Conservation (phyloP, 805 yeast species). For the Starmera pachycereana region DNA sequence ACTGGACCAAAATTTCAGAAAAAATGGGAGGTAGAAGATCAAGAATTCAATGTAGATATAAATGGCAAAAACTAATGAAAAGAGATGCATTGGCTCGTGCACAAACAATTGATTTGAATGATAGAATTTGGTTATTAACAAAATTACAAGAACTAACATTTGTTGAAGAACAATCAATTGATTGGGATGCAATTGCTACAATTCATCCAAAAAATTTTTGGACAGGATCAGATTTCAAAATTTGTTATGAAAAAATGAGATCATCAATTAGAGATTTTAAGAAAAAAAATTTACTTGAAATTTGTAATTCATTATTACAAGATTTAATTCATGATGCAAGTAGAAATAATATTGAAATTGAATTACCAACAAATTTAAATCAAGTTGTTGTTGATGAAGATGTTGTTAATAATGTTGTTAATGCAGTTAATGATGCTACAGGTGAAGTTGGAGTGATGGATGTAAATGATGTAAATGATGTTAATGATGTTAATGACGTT, state of each 20-base stretch:
- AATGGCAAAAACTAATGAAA: conserved; percentile 78
- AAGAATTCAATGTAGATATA: conserved; percentile 89
- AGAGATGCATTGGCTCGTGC: conserved; percentile 40
- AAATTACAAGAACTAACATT: conserved; percentile 34
- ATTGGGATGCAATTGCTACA: conserved; percentile 46
- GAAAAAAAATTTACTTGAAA: conserved; percentile 26
- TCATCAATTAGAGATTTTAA: conserved; percentile 37
- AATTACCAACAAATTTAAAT: conserved; percentile 5
- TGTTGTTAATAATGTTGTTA: conserved; percentile 11
- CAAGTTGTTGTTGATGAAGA: conserved; percentile 1
- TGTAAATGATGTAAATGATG: background rate
- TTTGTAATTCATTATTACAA: conserved; percentile 19
- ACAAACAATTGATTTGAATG: conserved; percentile 33
- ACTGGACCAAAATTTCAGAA: conserved; percentile 91
- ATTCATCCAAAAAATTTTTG: conserved; percentile 35
- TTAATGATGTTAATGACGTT: background rate
- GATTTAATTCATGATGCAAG: conserved; percentile 11
- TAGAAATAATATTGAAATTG: conserved; percentile 9
- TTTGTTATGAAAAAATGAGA: conserved; percentile 53
- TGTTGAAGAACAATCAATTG: conserved; percentile 31
- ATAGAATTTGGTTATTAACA: conserved; percentile 39
- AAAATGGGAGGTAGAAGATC: conserved; percentile 82
- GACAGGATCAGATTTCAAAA: conserved; percentile 51
- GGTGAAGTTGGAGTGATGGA: background rate
- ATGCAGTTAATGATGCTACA: conserved; percentile 2